These are phyloP conservation scores for Daldinia eschscholtzii DNA, from an alignment of 2,329 filamentous ascomycete genomes.

Conservation along the genomic window DNA sequence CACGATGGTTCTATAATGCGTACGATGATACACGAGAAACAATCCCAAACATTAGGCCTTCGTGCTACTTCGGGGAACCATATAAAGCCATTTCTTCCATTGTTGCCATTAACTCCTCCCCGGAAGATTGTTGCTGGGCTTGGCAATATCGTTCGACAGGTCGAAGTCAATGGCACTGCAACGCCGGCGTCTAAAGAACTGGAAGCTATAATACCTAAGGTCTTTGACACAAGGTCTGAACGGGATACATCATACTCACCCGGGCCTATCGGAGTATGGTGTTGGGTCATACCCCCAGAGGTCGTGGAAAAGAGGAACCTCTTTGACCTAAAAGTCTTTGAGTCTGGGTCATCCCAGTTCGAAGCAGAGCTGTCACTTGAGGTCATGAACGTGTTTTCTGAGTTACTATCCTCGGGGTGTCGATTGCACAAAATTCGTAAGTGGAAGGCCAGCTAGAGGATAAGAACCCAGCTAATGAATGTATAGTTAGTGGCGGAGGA, in stretches of 20 bases:
- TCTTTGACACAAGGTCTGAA: conserved; percentile 61
- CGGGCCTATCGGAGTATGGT: conserved; percentile 75
- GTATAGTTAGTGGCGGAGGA: conserved; percentile 80
- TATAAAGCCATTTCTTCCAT: conserved; percentile 54
- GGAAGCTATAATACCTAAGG: conserved; percentile 71
- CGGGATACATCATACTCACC: conserved; percentile 45
- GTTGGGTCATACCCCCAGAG: conserved; percentile 70
- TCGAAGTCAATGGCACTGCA: conserved; percentile 63
- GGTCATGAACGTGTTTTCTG: conserved; percentile 50
- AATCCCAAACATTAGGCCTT: conserved; percentile 54
- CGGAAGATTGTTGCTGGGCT: conserved; percentile 74
- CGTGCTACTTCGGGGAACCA: conserved; percentile 38
- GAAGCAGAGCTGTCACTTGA: conserved; percentile 48
- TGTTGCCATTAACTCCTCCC: conserved; percentile 73
- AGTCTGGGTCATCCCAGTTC: conserved; percentile 40
- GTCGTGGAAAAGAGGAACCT: conserved; percentile 44
- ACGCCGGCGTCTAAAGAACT: conserved; percentile 78
- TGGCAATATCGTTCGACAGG: conserved; percentile 81
- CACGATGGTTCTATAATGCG: conserved; percentile 45
- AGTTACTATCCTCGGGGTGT: conserved; percentile 58
- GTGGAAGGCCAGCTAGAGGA: conserved; percentile 45
- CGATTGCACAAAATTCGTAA: conserved; percentile 62
- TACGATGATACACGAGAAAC: conserved; percentile 53
- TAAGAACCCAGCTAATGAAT: conserved; percentile 41
- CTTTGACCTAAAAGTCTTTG: conserved; percentile 43